Base-by-base conservation (phyloP, 768 basidiomycete species). In the Amyloporia xantha region DNA sequence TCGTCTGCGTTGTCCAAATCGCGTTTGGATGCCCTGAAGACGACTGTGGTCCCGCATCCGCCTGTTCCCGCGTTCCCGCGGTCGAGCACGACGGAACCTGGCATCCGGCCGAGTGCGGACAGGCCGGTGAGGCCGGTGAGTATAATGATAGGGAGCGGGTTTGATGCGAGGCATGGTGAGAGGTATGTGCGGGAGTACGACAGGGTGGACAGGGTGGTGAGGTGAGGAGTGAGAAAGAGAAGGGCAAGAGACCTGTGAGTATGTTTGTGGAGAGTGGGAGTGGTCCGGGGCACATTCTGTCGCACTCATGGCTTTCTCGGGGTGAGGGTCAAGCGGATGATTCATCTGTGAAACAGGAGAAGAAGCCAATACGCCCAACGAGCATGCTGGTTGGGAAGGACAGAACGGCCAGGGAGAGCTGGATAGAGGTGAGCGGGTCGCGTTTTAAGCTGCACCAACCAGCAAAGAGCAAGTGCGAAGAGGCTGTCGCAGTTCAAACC, bases 41-140 rank as follows among this genome's bases (percentile, higher is more conserved):
- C 52, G 5, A 53, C 62, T 3, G 42, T 63, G 10, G 44, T 53
- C 2, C 58, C 62, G 9, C 59, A 58, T 33, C 59, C 62, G 2
- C 59, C 59, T 1, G 25, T 63, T 12, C 62, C 59, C 12, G 20
- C 30, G 9, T 27, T 44, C 20, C 40, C 48, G 13, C 27, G 25
- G 11, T 41, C 48, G 17, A 13, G 27, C 1, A 17, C 36, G 10
- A 25, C 4, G 15, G 42, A 35, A 20, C 23, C 4, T 6, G 33
- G 4, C 4, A 21, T 10, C 17, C n/a, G 15, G n/a, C 7, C 20
- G 28, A 28, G 5, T 13, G 11, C 7, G 11, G 30, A 35, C 28
- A 25, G 3, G 40, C 39, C 38, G 35, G 39, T 45, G 21, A 17
- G 38, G 19, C 27, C 30, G 5, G 25, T 33, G 30, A 36, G 15